phyloP scores from a whole-genome alignment of 176 grass and related monocot species.

The Thinopyrum elongatum region DNA sequence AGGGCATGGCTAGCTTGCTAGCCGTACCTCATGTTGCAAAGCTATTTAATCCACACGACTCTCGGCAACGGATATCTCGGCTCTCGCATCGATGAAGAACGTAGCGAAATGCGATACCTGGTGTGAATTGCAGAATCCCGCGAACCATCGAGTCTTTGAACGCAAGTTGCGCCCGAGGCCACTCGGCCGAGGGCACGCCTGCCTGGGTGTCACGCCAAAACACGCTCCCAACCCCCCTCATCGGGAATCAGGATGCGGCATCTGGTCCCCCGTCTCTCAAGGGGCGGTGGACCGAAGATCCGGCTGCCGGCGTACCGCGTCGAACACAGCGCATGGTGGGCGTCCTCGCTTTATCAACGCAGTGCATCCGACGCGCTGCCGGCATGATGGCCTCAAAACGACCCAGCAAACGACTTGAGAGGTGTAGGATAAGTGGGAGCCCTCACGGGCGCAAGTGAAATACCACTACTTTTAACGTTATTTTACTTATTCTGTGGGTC shows the following conservation, averaged over 20 bases:
- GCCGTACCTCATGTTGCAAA: too few relatives aligned
- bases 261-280: too few relatives aligned
- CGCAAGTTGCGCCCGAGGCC: constrained; percentile 68
- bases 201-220: constrained; percentile 9
- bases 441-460: constrained; percentile 50
- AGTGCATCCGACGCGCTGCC: too few relatives aligned
- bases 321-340: too few relatives aligned
- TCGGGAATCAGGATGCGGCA: too few relatives aligned
- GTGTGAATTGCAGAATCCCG: constrained; percentile 91
- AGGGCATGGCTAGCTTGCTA: too few relatives aligned
- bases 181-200: too few relatives aligned
- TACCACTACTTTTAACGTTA: constrained; percentile 81
- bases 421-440: constrained; percentile 7
- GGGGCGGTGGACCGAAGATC: too few relatives aligned
- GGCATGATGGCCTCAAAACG: too few relatives aligned
- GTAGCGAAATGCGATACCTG: constrained; percentile 82
- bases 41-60: too few relatives aligned
- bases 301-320: too few relatives aligned
- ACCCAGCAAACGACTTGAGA: neutral
- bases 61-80: constrained; percentile 14
- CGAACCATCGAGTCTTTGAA: constrained; percentile 89
- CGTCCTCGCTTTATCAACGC: too few relatives aligned
- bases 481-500: constrained; percentile 75
- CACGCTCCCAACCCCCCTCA: neutral
- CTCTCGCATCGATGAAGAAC: constrained; percentile 78